Percentiles rank a stretch among this genome's conserved stretches.
Conservation (phyloP, 495 filamentous ascomycete genomes). For the Penicillium waksmanii region DNA sequence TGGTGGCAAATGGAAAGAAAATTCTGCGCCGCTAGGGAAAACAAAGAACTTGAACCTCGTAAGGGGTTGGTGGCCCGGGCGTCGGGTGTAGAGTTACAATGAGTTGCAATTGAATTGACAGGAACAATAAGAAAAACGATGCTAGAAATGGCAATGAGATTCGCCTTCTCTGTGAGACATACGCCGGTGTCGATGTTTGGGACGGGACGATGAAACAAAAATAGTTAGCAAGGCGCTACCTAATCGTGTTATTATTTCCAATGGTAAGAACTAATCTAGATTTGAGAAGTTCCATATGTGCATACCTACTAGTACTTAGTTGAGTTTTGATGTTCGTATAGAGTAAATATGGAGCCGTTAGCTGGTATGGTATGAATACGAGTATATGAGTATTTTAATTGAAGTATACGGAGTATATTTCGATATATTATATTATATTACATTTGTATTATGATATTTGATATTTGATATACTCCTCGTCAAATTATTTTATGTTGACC, state of each 20-base stretch:
- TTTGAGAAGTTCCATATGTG: no score
- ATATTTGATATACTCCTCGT: neutral
- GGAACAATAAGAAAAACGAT: neutral
- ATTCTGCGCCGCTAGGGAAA: constrained; percentile 16
- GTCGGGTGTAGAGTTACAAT: neutral
- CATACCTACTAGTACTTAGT: no score
- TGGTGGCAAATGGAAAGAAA: constrained; percentile 21
- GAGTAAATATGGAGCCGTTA: no score
- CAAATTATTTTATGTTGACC: no score
- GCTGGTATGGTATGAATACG: no score
- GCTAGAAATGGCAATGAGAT: neutral
- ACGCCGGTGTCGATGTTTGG: neutral
- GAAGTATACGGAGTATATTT: no score
- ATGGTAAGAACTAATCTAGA: no score
- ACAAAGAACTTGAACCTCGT: neutral
- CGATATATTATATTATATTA: no score
- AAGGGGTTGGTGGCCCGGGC: neutral
- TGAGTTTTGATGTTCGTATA: no score
- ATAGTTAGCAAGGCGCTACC: no score
- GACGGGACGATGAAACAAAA: neutral
- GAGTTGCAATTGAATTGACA: neutral
- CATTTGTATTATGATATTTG: neutral
- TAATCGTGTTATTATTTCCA: no score
- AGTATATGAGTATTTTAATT: no score
- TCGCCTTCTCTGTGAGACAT: constrained; percentile 4